Evolutionary conservation across 2,329 filamentous ascomycete species (phyloP), one percentile per base, ranked within the genome.

Genomic region (Ceratocystis ficicola): DNA sequence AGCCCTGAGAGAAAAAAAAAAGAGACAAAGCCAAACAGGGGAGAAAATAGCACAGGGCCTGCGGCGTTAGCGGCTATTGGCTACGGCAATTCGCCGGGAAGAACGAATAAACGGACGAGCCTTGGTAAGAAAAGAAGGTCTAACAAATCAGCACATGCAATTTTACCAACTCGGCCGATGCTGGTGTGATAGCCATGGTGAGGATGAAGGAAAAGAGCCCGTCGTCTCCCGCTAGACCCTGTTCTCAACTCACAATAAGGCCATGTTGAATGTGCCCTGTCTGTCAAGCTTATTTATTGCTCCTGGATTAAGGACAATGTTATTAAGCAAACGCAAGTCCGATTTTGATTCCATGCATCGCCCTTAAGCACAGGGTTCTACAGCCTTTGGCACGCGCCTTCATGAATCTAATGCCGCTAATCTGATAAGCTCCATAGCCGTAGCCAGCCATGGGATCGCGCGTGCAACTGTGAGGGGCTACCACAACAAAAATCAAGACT

Each of bases 111-210:
- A 8, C 52, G n/a, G 25, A 15, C 20, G 5, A 30, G 17, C 2
- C n/a, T 22, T 22, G 8, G 48, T 52, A 25, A 52, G 48, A 22
- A 10, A 15, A 52, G 10, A 52, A 52, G 17, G 12, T 12, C 28
- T 22, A 52, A 52, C 48, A 59, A 59, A 59, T 59, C 52, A 59
- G 52, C 28, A 36, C 52, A 59, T 59, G 28, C 12, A 30, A 59
- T 59, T 59, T 59, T 10, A 36, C 15, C 17, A 59, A 36, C 28
- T 36, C 55, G 8, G 28, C 55, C 55, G 55, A 59, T 36, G 5
- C 55, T 59, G 55, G 15, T 59, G 55, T n/a, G 55, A 25, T 22
- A 12, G n/a, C n/a, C n/a, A 22, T 32, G 55, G 28, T 20, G 15
- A 59, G 17, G 8, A 10, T 2, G 1, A 30, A 30, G 4, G 48